Base-by-base conservation (phyloP, 176 grass and related monocot species). In the Hyparrhenia diplandra region DNA sequence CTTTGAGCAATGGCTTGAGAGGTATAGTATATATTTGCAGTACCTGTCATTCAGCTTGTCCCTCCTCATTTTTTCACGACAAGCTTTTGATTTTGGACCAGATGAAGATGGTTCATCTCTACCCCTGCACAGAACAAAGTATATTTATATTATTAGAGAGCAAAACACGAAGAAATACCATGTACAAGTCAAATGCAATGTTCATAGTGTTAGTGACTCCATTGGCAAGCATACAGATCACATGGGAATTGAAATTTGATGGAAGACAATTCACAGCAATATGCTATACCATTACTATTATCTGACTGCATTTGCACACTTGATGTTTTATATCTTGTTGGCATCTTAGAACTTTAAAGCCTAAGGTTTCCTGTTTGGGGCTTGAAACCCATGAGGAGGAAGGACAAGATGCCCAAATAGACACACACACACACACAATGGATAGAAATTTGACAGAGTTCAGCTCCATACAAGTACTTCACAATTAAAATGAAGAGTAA, bases 1-100 rank as follows among this genome's bases (percentile, higher is more conserved):
- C 9, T 31, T 59, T 46, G 30, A 71, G 29, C 11, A 74, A 59
- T 54, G 55, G 24, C 13, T 47, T 30, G 49, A 30, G 6, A n/a
- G n/a, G 43, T 5, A 35, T 36, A 62, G 35, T 10, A 49, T 31
- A 68, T 24, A 21, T 62, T 23, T 10, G 2, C 31, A 25, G 27
- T 68, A 94, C 92, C 92, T 94, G 42, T 89, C 89, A 77, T 94
- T 94, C 64, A 94, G 74, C 65, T n/a, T 89, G 72, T 92, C 89
- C 78, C 92, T 87, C 43, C 92, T 78, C 34, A 92, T 87, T 83
- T 94, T 94, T 59, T 94, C 92, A 61, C 92, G 89, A 37, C 89
- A 91, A 68, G 92, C 92, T 83, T 94, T 94, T 45, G 89, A 87
- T 64, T 81, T 85, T n/a, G 89, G 75, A 63, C 71, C 85, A 69